Conservation (phyloP, 441 rosid genomes). For the Bruguiera hainesii region DNA sequence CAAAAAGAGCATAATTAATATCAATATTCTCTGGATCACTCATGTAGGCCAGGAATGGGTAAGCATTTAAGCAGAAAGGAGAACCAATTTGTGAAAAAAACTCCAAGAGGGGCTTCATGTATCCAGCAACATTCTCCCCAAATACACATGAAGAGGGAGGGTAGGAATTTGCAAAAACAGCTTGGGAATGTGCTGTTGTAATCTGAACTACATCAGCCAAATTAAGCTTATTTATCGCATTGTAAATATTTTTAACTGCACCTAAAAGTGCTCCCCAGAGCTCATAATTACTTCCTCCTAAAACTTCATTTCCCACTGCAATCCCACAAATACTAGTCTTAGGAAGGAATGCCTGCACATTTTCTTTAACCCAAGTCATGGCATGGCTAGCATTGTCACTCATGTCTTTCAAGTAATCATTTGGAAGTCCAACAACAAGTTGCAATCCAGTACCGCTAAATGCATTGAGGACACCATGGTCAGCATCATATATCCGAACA, state of each 20-base stretch:
- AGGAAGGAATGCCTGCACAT: slow-evolving; percentile 76
- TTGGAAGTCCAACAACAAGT: slow-evolving; percentile 78
- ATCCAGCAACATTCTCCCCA: slow-evolving; percentile 49
- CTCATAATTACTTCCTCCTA: slow-evolving; percentile 56
- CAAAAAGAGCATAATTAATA: slow-evolving; percentile 87
- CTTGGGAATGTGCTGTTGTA: slow-evolving; percentile 83
- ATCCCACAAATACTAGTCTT: slow-evolving; percentile 78
- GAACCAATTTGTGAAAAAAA: slow-evolving; percentile 62
- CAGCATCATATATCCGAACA: slow-evolving; percentile 79
- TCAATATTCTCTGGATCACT: slow-evolving; percentile 67
- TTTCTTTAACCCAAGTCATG: slow-evolving; percentile 75
- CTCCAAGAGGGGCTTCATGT: slow-evolving; percentile 69
- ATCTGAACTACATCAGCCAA: slow-evolving; percentile 66
- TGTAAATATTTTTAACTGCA: slow-evolving; percentile 67
- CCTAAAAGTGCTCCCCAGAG: slow-evolving; percentile 61
- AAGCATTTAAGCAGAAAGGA: slow-evolving; percentile 88
- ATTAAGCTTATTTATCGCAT: slow-evolving; percentile 52
- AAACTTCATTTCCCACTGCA: slow-evolving; percentile 85
- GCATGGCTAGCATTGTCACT: slow-evolving; percentile 68
- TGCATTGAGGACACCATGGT: slow-evolving; percentile 74
- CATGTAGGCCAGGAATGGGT: slow-evolving; percentile 83
- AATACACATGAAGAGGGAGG: slow-evolving; percentile 80
- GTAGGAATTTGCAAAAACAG: slow-evolving; percentile 69
- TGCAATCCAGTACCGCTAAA: slow-evolving; percentile 83
- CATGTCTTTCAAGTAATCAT: slow-evolving; percentile 61